A percentile compares a stretch with the other conserved stretches of the same genome.
Evolutionary conservation across 164 flowering plant genomes (phyloP).

Genomic region (Nelumbo lutea): DNA sequence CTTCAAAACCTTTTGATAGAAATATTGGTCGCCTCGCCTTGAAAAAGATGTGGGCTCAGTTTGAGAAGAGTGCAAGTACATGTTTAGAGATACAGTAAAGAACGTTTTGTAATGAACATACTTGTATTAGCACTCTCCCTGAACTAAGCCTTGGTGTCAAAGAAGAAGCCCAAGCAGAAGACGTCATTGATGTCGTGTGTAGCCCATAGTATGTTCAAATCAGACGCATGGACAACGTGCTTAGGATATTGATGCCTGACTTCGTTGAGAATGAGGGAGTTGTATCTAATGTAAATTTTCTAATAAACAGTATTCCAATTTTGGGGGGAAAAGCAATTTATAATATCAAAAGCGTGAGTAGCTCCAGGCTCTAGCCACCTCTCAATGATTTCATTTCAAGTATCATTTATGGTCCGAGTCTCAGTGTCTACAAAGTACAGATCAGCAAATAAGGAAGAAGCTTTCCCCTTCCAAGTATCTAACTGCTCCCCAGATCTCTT

Average conservation of each 20-base stretch:
- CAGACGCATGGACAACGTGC: neutral
- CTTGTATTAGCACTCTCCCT: too few species aligned
- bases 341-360: neutral
- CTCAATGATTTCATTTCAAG: neutral
- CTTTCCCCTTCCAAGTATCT: conserved; percentile 6
- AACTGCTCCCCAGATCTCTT: conserved; percentile 6
- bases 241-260: neutral
- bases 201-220: too few species aligned
- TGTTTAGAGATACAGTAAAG: too few species aligned
- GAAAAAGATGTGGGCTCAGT: too few species aligned
- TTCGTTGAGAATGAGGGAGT: neutral
- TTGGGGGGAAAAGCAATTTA: neutral
- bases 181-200: neutral
- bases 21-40: too few species aligned
- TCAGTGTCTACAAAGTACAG: neutral
- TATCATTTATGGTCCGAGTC: neutral
- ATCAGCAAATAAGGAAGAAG: neutral
- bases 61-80: too few species aligned
- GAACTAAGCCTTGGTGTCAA: too few species aligned
- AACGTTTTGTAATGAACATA: too few species aligned
- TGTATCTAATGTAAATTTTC: neutral
- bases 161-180: neutral
- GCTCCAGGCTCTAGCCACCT: neutral
- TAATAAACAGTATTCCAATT: too few species aligned
- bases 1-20: too few species aligned